Percentiles rank a stretch among this genome's conserved stretches.
Evolutionary conservation across 352 stramenopile species (phyloP).

Genomic region (Thalassiosira ordinaria): DNA sequence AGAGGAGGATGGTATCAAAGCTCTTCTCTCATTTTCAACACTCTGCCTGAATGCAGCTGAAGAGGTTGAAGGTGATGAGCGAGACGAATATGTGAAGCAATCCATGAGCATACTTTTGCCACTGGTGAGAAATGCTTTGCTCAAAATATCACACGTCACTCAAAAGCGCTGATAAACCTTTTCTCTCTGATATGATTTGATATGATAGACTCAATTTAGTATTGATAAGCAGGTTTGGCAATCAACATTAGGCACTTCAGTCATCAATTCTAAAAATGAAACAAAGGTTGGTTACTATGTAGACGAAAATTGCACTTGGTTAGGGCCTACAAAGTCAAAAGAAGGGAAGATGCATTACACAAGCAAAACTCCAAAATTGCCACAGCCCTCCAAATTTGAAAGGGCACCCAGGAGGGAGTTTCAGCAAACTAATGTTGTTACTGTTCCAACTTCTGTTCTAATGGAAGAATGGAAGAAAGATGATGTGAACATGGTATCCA

Average conservation of each 20-base stretch:
- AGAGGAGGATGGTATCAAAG: conserved; percentile 67
- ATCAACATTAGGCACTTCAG: conserved; percentile 55
- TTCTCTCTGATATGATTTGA: not conserved
- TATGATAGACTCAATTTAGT: conserved; percentile 75
- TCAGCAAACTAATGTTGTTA: conserved; percentile 31
- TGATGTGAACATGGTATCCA: conserved; percentile 4
- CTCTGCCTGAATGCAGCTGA: conserved; percentile 64
- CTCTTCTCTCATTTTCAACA: conserved; percentile 73
- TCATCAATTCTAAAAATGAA: conserved; percentile 35
- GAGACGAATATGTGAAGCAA: conserved; percentile 53
- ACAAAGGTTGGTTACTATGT: conserved; percentile 52
- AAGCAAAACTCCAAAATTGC: not conserved
- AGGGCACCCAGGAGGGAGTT: not conserved
- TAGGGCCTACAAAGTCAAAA: conserved; percentile 50
- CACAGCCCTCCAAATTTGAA: conserved; percentile 1
- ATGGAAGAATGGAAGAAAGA: conserved; percentile 52
- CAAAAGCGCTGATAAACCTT: not conserved
- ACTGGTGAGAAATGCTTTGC: conserved; percentile 66
- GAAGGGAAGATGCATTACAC: conserved; percentile 14
- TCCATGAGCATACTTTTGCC: conserved; percentile 78
- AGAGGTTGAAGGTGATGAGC: conserved; percentile 45
- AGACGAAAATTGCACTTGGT: conserved; percentile 48
- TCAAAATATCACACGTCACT: no score
- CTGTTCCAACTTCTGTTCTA: conserved; percentile 49
- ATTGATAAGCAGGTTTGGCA: conserved; percentile 76